Base-by-base conservation (phyloP, 2,329 filamentous ascomycete species). In the Xylariomycetidae sp. region DNA sequence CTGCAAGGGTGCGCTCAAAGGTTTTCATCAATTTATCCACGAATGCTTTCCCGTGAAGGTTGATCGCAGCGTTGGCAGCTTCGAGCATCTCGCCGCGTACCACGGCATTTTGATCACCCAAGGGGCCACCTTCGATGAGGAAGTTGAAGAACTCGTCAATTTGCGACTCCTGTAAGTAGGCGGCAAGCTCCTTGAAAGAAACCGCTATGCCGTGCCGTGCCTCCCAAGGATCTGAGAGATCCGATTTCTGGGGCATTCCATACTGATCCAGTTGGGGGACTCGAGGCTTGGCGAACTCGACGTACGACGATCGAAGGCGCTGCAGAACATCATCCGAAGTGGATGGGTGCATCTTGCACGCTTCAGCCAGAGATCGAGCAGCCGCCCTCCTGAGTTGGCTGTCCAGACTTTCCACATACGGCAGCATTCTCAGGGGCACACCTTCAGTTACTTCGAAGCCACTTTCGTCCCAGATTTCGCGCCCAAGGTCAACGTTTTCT, bases 381-480 rank as follows among this genome's bases (percentile, higher is more conserved):
- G 90, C 85, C 37, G 90, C 85, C 44, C 86, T 77, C 34, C 92
- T 79, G 16, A 97, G 77, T 53, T 94, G 88, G 14, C 74, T 74
- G 50, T 97, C 90, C 45, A 79, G 76, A 46, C 79, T 86, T 46
- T 87, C 77, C 9, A 97, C 67, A 54, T 94, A 97, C 1, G 81
- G 79, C 30, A 94, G 64, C 53, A 89, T 81, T 47, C 72, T 75
- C 37, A 70, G 58, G 6, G 85, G 78, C 7, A 85, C 74, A 6
- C 82, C 70, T 14, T 76, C 65, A 2, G 77, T 73, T 10, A 90
- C 64, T 39, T 82, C 66, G 40, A 97, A 83, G 6, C 78, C 83
- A 54, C 90, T 94, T 53, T 96, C 92, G 52, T 94, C 88, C 92
- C 92, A 98, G 22, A 98, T 95, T 10, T 90, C 85, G 32, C 72